Base-by-base conservation (phyloP, 148 eudicot genomes). In the Suaeda aralocaspica region DNA sequence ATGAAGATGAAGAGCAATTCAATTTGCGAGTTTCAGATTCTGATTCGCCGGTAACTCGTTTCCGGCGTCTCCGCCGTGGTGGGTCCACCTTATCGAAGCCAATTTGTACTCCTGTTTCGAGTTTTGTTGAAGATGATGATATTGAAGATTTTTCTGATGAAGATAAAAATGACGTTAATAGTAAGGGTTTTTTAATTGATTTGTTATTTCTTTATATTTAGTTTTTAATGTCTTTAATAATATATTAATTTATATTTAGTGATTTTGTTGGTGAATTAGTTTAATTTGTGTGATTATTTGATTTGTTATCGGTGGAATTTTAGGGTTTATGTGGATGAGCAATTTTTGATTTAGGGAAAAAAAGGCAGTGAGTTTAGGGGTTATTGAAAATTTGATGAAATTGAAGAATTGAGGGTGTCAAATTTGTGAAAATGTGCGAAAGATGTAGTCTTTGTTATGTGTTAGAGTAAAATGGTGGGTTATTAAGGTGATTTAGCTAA, bases 111-210 rank as follows among this genome's bases (percentile, higher is more conserved):
- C 78, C 76, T 34, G 72, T 63, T 76, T 25, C 57, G 8, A 73
- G 67, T 75, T 69, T 22, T 5, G 30, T 57, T 24, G 89, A 79
- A 44, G 98, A 92, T 52, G 98, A 92, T 61, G 98, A 92, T 33
- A 92, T 92, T 61, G 96, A 92, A 73, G 96, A 85, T 22, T 92
- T 92, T 57, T 90, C 96, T 53, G 79, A 84, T 0, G 80, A 86
- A 26, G 96, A 87, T 59, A 74, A 87, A 59, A 73, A 75, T 68
- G 64, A 36, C 39, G 50, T 2, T 16, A 55, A 16, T 70, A 89
- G 89, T 79, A 71, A 57, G 83, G n/a, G n/a, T n/a, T n/a, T n/a
- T n/a, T 70, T 70, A 65, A 36, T 8, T 36, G 4, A 36, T 70
- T 77, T 34, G 14, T 14, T 34, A 39, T 26, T 5, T 26, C 18